Percentiles rank a stretch among this genome's conserved stretches.
phyloP scores from a whole-genome alignment of 352 stramenopile genomes.

The Elongisporangium senticosum region DNA sequence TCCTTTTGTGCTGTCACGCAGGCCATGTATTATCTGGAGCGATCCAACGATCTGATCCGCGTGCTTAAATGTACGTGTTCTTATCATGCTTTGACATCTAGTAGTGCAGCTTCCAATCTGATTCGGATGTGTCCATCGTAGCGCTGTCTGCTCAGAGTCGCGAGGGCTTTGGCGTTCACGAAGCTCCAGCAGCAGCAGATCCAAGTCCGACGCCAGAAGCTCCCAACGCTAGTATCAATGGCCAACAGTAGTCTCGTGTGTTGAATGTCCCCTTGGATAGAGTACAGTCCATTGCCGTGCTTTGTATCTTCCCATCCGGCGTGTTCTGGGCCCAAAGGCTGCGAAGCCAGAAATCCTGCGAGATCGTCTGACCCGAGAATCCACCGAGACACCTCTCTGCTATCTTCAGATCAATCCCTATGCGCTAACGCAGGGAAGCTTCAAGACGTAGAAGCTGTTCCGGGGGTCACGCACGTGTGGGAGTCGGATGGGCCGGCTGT shows the following conservation, averaged over 20 bases:
- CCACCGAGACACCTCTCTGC: not conserved
- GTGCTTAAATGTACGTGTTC: slow-evolving; percentile 43
- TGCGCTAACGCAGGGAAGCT: not conserved
- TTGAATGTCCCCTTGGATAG: not conserved
- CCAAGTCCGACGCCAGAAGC: not conserved
- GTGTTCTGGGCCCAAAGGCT: not conserved
- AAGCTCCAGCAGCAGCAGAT: not conserved
- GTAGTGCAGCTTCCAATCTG: not conserved
- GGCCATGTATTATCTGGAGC: slow-evolving; percentile 72
- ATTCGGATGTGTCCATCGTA: slow-evolving; percentile 6
- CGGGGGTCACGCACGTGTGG: not conserved
- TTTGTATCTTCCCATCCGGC: not conserved
- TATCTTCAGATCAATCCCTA: not conserved
- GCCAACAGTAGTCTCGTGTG: not conserved
- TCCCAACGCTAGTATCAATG: not conserved
- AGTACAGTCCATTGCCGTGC: not conserved
- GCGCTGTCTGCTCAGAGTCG: slow-evolving; percentile 54
- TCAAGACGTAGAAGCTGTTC: not conserved
- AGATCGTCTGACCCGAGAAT: not conserved
- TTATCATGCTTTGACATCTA: not conserved
- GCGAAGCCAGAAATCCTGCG: not conserved
- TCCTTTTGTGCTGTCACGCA: slow-evolving; percentile 10
- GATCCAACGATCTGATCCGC: slow-evolving; percentile 46
- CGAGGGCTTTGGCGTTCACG: slow-evolving; percentile 25
- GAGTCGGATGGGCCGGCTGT: not conserved